Conservation (phyloP, 2,329 filamentous ascomycete species). For the Apiospora sp. region DNA sequence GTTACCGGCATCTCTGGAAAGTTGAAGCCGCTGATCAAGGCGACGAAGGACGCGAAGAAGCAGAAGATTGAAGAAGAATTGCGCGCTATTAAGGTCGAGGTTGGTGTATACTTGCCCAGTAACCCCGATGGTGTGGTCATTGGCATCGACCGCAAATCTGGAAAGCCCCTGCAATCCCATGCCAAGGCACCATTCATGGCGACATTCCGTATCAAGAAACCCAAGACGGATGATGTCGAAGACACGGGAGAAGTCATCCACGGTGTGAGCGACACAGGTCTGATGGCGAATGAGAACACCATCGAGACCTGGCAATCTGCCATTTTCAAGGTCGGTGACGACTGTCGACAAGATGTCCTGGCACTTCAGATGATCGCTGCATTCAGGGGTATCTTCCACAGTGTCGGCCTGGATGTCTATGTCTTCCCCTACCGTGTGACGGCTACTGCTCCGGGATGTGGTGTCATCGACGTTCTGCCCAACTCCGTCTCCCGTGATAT, state of each 20-base stretch:
- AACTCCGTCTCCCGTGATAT: slow-evolving; percentile 99
- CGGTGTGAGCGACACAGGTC: slow-evolving; percentile 51
- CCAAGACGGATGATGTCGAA: slow-evolving; percentile 59
- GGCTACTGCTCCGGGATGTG: slow-evolving; percentile 94
- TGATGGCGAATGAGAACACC: slow-evolving; percentile 57
- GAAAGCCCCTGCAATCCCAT: slow-evolving; percentile 96
- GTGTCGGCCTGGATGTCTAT: slow-evolving; percentile 92
- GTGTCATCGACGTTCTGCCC: slow-evolving; percentile 96
- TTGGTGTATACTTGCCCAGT: slow-evolving; percentile 95
- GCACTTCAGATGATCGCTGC: slow-evolving; percentile 97
- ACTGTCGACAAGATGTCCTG: slow-evolving; percentile 96
- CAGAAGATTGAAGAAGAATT: slow-evolving; percentile 99
- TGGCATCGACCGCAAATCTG: slow-evolving; percentile 96
- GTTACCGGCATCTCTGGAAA: slow-evolving; percentile 96
- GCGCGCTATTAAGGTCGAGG: slow-evolving; percentile 94
- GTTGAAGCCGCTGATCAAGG: slow-evolving; percentile 90
- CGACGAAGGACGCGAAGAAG: slow-evolving; percentile 94
- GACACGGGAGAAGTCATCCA: slow-evolving; percentile 61
- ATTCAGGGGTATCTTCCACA: slow-evolving; percentile 96
- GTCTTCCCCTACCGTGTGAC: slow-evolving; percentile 98
- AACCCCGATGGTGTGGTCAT: slow-evolving; percentile 98
- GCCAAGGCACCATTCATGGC: slow-evolving; percentile 99
- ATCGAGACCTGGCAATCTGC: slow-evolving; percentile 99
- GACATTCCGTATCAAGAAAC: slow-evolving; percentile 95
- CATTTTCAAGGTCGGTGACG: slow-evolving; percentile 99